Conservation (phyloP, 768 basidiomycete genomes). For the Podaxis carcinomalis region DNA sequence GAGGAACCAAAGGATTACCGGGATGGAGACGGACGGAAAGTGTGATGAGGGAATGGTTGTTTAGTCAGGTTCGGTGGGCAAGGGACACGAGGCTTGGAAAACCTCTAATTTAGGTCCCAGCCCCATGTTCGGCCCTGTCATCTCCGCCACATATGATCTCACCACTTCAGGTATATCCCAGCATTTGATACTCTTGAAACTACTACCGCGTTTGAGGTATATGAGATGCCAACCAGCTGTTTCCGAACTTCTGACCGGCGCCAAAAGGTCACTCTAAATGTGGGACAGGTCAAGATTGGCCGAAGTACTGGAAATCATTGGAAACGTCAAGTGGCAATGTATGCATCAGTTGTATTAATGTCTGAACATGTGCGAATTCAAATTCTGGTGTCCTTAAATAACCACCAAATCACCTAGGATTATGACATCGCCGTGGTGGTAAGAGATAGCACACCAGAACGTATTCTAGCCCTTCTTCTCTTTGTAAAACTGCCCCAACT, state of each 20-base stretch:
- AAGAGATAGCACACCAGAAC: background rate
- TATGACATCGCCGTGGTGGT: background rate
- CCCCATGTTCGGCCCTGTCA: background rate
- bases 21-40: background rate
- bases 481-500: slow-evolving; percentile 66
- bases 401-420: background rate
- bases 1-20: background rate
- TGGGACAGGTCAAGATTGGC: too few species aligned
- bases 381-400: background rate
- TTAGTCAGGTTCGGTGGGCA: slow-evolving; percentile 8
- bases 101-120: slow-evolving; percentile 8
- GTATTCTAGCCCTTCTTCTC: slow-evolving; percentile 35
- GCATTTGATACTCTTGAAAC: background rate
- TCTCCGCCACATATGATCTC: background rate
- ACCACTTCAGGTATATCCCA: background rate
- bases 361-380: background rate
- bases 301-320: too few species aligned
- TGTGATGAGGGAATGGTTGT: background rate
- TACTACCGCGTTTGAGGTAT: background rate
- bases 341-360: background rate
- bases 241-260: background rate
- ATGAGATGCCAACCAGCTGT: background rate
- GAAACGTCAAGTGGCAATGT: background rate
- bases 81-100: slow-evolving; percentile 15
- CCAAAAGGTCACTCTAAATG: background rate